Percentiles rank a stretch among this genome's conserved stretches.
Evolutionary conservation across 2,329 filamentous ascomycete species (phyloP).

Genomic region (Lachnellula occidentalis): DNA sequence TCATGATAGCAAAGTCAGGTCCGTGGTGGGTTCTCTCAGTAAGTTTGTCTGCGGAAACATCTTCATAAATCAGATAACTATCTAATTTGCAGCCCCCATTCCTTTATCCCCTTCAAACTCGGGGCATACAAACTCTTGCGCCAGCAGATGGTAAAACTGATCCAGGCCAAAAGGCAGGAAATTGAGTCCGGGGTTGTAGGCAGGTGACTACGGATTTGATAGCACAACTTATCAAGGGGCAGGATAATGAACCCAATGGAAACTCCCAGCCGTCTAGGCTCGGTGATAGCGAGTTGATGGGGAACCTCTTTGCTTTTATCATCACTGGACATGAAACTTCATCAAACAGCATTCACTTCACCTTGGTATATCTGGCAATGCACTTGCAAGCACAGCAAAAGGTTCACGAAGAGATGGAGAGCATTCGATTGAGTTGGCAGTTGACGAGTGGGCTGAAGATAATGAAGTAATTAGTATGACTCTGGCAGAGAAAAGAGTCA

Average conservation of each 20-base stretch:
- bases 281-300: conserved; percentile 58
- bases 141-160: conserved; percentile 14
- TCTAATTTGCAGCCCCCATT: not conserved
- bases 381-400: conserved; percentile 56
- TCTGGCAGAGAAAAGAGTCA: conserved; percentile 1
- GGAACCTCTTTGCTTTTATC: conserved; percentile 63
- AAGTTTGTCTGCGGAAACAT: not conserved
- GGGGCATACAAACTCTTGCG: conserved; percentile 14
- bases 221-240: conserved; percentile 4
- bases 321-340: conserved; percentile 77
- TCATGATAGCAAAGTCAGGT: conserved; percentile 5
- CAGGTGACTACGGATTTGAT: conserved; percentile 1
- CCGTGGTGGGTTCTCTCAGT: conserved; percentile 6
- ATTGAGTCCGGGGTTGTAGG: not conserved
- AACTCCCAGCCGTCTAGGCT: conserved; percentile 27
- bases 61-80: not conserved
- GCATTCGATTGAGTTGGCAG: conserved; percentile 15
- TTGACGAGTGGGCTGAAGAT: conserved; percentile 11
- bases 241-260: not conserved
- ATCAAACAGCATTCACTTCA: conserved; percentile 68
- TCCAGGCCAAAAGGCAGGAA: conserved; percentile 4
- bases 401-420: conserved; percentile 63
- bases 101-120: not conserved
- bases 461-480: conserved; percentile 8
- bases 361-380: conserved; percentile 62